Evolutionary conservation across 2,329 filamentous ascomycete genomes (phyloP).

Genomic region (Claviceps sp.): DNA sequence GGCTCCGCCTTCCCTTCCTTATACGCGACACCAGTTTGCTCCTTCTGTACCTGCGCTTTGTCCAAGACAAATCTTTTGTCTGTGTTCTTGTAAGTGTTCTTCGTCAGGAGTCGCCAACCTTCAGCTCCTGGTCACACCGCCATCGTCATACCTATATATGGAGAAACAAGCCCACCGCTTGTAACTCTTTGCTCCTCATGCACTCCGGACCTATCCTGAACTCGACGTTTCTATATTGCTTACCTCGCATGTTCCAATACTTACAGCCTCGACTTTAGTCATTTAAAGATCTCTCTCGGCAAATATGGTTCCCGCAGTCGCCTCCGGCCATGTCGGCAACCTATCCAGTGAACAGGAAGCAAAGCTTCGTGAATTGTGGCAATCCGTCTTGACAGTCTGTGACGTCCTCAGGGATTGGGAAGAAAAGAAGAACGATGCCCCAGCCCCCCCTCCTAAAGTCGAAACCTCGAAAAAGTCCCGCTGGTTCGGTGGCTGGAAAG

Average conservation of each 20-base stretch:
- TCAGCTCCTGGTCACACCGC: no score
- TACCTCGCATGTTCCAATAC: neutral
- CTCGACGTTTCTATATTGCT: no score
- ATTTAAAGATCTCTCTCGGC: neutral
- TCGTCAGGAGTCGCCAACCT: neutral
- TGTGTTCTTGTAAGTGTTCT: no score
- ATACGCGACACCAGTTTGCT: neutral
- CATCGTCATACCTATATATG: neutral
- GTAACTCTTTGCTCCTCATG: neutral
- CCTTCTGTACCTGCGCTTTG: neutral
- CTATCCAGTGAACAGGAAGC: constrained; percentile 12
- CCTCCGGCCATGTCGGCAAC: constrained; percentile 11
- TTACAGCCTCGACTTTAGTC: neutral
- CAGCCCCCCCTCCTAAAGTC: neutral
- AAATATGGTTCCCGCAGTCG: neutral
- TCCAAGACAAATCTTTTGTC: neutral
- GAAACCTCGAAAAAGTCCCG: constrained; percentile 6
- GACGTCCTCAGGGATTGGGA: constrained; percentile 6
- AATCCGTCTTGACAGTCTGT: constrained; percentile 10
- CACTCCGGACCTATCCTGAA: no score
- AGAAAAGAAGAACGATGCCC: neutral
- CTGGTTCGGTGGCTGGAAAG: constrained; percentile 4
- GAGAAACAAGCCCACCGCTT: neutral
- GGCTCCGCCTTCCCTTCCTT: neutral
- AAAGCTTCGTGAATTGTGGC: constrained; percentile 14